Evolutionary conservation across 805 yeast genomes (phyloP).

Genomic region (Kodamaea lidongshanica): DNA sequence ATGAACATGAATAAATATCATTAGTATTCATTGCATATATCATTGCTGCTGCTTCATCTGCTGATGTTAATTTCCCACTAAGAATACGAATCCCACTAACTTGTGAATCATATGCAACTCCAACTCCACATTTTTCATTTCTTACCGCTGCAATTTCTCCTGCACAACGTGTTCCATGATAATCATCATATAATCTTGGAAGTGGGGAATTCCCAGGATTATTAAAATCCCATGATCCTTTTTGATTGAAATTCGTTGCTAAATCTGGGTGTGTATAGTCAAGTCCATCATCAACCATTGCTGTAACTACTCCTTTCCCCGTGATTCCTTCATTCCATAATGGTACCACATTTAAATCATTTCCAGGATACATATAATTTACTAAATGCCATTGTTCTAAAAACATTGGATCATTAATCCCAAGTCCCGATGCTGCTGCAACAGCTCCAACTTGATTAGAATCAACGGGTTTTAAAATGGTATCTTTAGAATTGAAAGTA

Average conservation of each 20-base stretch:
- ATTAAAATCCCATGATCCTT: conserved; percentile 94
- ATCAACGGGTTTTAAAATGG: conserved; percentile 29
- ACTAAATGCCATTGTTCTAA: conserved; percentile 86
- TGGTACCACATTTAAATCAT: conserved; percentile 81
- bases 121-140: conserved; percentile 89
- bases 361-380: conserved; percentile 64
- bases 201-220: conserved; percentile 67
- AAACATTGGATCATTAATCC: conserved; percentile 80
- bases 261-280: conserved; percentile 78
- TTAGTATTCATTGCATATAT: conserved; percentile 73
- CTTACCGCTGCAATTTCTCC: conserved; percentile 93
- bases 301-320: conserved; percentile 78
- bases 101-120: conserved; percentile 84
- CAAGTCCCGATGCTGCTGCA: conserved; percentile 46
- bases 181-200: conserved; percentile 76
- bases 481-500: not conserved
- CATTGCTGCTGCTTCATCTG: conserved; percentile 88
- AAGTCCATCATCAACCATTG: conserved; percentile 90
- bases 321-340: conserved; percentile 79
- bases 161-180: conserved; percentile 96
- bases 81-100: conserved; percentile 89
- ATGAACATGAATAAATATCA: conserved; percentile 93
- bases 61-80: conserved; percentile 72
- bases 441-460: conserved; percentile 44
- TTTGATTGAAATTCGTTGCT: conserved; percentile 55